These are phyloP conservation scores for Coniochaeta hoffmannii DNA, from an alignment of 2,329 filamentous ascomycete species.

Conservation along the genomic window DNA sequence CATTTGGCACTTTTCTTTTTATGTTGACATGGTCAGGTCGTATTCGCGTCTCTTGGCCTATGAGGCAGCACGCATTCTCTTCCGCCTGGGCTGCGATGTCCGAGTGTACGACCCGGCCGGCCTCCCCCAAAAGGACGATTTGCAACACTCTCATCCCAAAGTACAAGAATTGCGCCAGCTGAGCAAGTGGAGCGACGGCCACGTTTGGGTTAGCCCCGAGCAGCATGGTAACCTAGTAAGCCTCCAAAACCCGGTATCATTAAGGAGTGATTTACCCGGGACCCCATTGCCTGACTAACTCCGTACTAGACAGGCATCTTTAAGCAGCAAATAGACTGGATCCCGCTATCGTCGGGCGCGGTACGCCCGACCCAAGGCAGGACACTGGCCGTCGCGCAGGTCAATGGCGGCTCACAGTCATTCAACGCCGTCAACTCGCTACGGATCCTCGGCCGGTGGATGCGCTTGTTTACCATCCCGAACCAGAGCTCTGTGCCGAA, in stretches of 20 bases:
- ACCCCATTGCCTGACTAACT: not conserved
- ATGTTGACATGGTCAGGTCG: too few species aligned
- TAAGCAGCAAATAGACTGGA: conserved; percentile 67
- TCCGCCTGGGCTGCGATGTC: conserved; percentile 58
- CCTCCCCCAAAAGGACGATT: conserved; percentile 57
- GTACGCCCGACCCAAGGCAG: conserved; percentile 60
- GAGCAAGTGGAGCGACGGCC: conserved; percentile 58
- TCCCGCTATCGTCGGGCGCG: conserved; percentile 52
- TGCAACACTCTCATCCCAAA: conserved; percentile 46
- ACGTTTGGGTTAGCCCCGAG: conserved; percentile 59
- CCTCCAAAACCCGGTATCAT: not conserved
- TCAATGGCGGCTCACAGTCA: conserved; percentile 56
- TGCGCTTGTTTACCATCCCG: conserved; percentile 61
- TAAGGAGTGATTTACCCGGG: too few species aligned
- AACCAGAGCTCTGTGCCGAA: conserved; percentile 59
- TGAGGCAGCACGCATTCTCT: conserved; percentile 53
- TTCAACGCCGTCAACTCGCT: conserved; percentile 62
- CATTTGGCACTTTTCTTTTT: too few species aligned
- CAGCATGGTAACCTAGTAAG: conserved; percentile 56
- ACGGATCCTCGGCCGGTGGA: conserved; percentile 59
- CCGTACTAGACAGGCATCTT: conserved; percentile 52
- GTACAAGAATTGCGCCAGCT: conserved; percentile 56
- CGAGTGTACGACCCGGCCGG: conserved; percentile 51
- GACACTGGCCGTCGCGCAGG: conserved; percentile 54
- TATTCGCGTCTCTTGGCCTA: conserved; percentile 54